phyloP scores from a whole-genome alignment of 305 asterid genomes.

The Fraxinus nigra region DNA sequence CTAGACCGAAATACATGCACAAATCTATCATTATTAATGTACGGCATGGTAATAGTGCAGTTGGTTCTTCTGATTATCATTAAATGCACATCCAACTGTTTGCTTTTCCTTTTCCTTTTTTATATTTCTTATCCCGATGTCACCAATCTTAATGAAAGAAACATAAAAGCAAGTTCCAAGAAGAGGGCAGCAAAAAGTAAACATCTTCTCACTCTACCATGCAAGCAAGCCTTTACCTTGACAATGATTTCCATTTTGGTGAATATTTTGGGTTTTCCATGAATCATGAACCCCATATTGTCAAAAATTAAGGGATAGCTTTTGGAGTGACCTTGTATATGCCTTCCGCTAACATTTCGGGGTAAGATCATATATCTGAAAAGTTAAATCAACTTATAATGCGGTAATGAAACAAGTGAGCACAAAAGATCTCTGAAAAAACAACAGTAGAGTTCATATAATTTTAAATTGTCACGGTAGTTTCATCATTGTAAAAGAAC shows the following conservation, averaged over 20 bases:
- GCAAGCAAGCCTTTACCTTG: constrained; percentile 47
- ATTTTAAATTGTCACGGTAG: neutral
- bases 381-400: constrained; percentile 22
- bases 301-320: constrained; percentile 46
- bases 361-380: constrained; percentile 61
- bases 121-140: neutral
- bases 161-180: neutral
- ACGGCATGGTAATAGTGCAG: neutral
- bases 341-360: constrained; percentile 35
- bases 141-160: neutral
- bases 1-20: neutral
- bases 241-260: constrained; percentile 52
- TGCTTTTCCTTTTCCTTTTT: neutral
- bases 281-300: constrained; percentile 66
- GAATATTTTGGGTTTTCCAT: constrained; percentile 59
- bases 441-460: neutral
- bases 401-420: constrained; percentile 9
- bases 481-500: constrained; percentile 2
- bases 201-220: constrained; percentile 15
- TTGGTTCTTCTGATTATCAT: neutral
- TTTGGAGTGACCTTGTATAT: constrained; percentile 33
- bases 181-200: neutral
- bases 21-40: neutral
- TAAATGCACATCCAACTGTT: neutral
- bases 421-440: neutral